Evolutionary conservation across 768 basidiomycete genomes (phyloP).

Genomic region (Lactarius trivialis): DNA sequence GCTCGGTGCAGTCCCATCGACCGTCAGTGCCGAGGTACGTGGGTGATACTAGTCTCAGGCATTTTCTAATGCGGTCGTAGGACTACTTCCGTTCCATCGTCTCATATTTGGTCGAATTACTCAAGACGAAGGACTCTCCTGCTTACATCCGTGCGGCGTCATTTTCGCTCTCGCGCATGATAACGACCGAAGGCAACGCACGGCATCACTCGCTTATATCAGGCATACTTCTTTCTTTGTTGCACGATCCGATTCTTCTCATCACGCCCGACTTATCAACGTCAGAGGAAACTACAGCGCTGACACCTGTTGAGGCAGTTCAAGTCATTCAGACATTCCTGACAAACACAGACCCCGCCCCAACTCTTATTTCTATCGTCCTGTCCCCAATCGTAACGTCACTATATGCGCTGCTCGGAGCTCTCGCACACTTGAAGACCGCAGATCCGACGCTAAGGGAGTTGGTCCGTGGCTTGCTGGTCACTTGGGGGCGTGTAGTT

Average conservation of each 20-base stretch:
- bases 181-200: constrained; percentile 35
- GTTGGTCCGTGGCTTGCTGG: constrained; percentile 51
- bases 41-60: not conserved
- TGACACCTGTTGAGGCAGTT: constrained; percentile 38
- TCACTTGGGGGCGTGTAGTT: constrained; percentile 71
- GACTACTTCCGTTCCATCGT: constrained; percentile 52
- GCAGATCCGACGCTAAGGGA: constrained; percentile 61
- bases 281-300: constrained; percentile 3
- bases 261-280: constrained; percentile 4
- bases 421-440: constrained; percentile 48
- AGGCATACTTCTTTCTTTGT: constrained; percentile 36
- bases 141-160: constrained; percentile 56
- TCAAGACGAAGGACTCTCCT: constrained; percentile 35
- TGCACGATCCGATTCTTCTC: constrained; percentile 49
- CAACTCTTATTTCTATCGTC: constrained; percentile 52
- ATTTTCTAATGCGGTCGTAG: constrained; percentile 33
- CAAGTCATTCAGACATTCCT: constrained; percentile 49
- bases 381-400: constrained; percentile 62
- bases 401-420: constrained; percentile 56
- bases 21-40: constrained; percentile 49
- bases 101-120: constrained; percentile 47
- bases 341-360: constrained; percentile 75
- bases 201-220: constrained; percentile 30
- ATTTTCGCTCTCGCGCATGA: constrained; percentile 61
- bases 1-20: constrained; percentile 54